Conservation (phyloP, 352 stramenopile genomes). For the Globisporangium nunn region DNA sequence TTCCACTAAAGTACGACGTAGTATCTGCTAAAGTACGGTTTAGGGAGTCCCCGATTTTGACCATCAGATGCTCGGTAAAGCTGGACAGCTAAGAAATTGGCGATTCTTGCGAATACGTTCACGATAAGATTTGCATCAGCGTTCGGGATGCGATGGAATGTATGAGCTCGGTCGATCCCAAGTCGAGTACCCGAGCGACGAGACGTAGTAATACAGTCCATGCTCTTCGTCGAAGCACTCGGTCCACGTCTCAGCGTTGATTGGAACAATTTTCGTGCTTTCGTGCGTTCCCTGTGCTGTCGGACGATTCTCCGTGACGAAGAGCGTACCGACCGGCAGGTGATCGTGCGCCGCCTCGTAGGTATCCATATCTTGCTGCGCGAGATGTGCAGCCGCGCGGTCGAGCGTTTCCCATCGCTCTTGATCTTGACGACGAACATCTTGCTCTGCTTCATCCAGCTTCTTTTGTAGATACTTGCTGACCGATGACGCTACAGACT, state of each 20-base stretch:
- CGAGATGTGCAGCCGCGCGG: slow-evolving; percentile 10
- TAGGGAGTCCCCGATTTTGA: too few relatives aligned
- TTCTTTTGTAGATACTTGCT: slow-evolving; percentile 39
- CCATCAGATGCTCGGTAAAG: too few relatives aligned
- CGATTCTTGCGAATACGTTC: too few relatives aligned
- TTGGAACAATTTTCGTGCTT: slow-evolving; percentile 17
- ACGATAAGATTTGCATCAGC: neutral
- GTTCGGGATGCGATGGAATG: neutral
- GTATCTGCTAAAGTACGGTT: too few relatives aligned
- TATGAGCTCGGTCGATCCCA: slow-evolving; percentile 17
- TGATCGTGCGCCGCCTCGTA: slow-evolving; percentile 1
- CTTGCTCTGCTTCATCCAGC: slow-evolving; percentile 24
- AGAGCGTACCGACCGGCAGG: slow-evolving; percentile 4
- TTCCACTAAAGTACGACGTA: too few relatives aligned
- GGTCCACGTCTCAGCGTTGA: slow-evolving; percentile 19
- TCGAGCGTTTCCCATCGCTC: slow-evolving; percentile 32
- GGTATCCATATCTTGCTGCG: neutral
- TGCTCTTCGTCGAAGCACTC: slow-evolving; percentile 21
- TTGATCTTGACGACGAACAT: slow-evolving; percentile 23
- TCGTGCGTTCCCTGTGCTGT: neutral
- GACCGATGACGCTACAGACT: slow-evolving; percentile 7
- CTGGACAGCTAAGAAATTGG: too few relatives aligned
- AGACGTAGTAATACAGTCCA: slow-evolving; percentile 23
- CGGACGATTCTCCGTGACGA: slow-evolving; percentile 2
- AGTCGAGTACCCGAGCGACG: slow-evolving; percentile 18